Evolutionary conservation across 306 rosid species (phyloP), one percentile per base, ranked within the genome.

Genomic region (Citrullus amarus): DNA sequence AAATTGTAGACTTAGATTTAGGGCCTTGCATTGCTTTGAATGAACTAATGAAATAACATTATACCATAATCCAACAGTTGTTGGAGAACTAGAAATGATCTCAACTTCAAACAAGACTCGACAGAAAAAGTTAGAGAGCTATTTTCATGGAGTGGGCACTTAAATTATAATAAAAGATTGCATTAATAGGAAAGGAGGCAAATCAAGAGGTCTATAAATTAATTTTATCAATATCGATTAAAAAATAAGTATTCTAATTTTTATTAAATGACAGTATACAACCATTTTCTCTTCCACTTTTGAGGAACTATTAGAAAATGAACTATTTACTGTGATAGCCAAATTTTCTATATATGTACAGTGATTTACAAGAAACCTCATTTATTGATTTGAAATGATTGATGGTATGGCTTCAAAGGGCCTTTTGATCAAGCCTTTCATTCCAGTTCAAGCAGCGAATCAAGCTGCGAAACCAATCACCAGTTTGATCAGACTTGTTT

Each of bases 361-460:
- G 73, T 76, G 79, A 75, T 85, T 66, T 85, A 85, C 86, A 88
- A 25, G 30, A 58, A 57, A 68, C 80, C 70, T 77, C 67, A 48
- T 41, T 41, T 83, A 57, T 59, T 39, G 60, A 74, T 53, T 5
- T 53, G 48, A 50, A 20, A 53, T 53, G 57, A 22, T 38, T 54
- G 22, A 50, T 22, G 44, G 60, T 65, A 12, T 25, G 76, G 79
- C 81, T 81, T 88, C 85, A 92, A 54, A 92, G 85, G 79, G 99
- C 99, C 97, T 88, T 95, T 59, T 95, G 99, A 77, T 95, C 99
- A 71, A 90, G 93, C 82, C 99, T 92, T 83, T 92, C 99, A 43
- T 95, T 95, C 99, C 99, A 95, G 82, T 92, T 95, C 80, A 95
- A 86, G 96, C 99, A 95, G 70, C 97, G 97, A 83, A 95, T 92